Evolutionary conservation across 805 yeast species (phyloP).

Genomic region (Metschnikowia gelsemii): DNA sequence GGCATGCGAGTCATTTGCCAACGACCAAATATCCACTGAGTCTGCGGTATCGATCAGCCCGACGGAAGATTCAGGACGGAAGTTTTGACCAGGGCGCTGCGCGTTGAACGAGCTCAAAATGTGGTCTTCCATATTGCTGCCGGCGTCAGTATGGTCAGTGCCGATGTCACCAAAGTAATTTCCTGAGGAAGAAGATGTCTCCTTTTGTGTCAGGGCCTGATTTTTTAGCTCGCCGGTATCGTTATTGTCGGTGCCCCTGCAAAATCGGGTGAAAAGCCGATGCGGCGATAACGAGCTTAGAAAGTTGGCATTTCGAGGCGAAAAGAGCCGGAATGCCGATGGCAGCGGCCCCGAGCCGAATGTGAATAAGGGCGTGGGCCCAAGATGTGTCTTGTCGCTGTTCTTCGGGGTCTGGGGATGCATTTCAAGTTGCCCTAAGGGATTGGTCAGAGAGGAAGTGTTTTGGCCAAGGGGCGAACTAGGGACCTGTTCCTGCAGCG

Average conservation of each 20-base stretch:
- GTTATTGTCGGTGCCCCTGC: conserved; percentile 1
- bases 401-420: conserved; percentile 19
- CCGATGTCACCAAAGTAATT: too few relatives aligned
- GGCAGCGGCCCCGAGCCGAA: conserved; percentile 45
- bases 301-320: conserved; percentile 30
- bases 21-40: conserved; percentile 33
- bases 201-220: too few relatives aligned
- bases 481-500: too few relatives aligned
- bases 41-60: conserved; percentile 20
- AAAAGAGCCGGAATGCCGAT: conserved; percentile 36
- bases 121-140: not conserved
- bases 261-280: conserved; percentile 24
- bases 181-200: too few relatives aligned
- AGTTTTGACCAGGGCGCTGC: not conserved
- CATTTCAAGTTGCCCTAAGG: conserved; percentile 6
- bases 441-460: not conserved
- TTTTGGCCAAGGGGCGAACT: not conserved
- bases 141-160: not conserved
- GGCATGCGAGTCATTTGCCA: conserved; percentile 24
- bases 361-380: conserved; percentile 34
- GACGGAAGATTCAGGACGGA: conserved; percentile 8
- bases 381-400: conserved; percentile 4
- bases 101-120: conserved; percentile 4
- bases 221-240: not conserved
- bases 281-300: conserved; percentile 36